phyloP scores from a whole-genome alignment of 345 rosid genomes.

The Pistacia atlantica region DNA sequence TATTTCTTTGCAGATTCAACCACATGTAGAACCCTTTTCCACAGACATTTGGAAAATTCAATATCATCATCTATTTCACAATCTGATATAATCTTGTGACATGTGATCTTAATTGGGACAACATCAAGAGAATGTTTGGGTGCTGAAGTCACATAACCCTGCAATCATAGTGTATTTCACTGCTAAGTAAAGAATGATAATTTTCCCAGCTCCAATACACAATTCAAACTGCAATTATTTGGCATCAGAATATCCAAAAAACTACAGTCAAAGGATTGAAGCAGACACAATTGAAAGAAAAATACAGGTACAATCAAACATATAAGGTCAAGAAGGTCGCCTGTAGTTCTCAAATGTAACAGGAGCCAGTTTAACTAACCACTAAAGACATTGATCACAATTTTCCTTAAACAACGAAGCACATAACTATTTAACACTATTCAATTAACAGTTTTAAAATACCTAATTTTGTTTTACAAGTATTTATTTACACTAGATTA shows the following conservation, averaged over 20 bases:
- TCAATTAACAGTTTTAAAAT: neutral
- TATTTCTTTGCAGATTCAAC: slow-evolving; percentile 47
- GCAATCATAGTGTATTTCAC: slow-evolving; percentile 19
- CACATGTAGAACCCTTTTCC: slow-evolving; percentile 62
- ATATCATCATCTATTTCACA: slow-evolving; percentile 31
- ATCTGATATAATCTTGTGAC: slow-evolving; percentile 34
- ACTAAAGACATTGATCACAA: no score
- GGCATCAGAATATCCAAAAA: neutral
- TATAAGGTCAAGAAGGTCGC: slow-evolving; percentile 4
- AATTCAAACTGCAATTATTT: neutral
- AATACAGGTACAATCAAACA: neutral
- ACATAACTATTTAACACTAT: neutral
- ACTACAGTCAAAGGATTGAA: neutral
- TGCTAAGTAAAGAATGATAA: slow-evolving; percentile 7
- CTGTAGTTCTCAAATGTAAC: neutral
- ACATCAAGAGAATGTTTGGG: slow-evolving; percentile 56
- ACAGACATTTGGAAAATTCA: slow-evolving; percentile 45
- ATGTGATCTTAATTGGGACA: slow-evolving; percentile 63
- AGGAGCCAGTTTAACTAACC: neutral
- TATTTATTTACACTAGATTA: no score
- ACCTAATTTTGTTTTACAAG: neutral
- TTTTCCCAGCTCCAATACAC: neutral
- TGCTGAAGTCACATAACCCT: slow-evolving; percentile 67
- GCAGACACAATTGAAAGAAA: neutral
- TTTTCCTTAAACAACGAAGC: neutral